Evolutionary conservation across 2,329 filamentous ascomycete species (phyloP).

Genomic region (Aspergillus puulaauensis): DNA sequence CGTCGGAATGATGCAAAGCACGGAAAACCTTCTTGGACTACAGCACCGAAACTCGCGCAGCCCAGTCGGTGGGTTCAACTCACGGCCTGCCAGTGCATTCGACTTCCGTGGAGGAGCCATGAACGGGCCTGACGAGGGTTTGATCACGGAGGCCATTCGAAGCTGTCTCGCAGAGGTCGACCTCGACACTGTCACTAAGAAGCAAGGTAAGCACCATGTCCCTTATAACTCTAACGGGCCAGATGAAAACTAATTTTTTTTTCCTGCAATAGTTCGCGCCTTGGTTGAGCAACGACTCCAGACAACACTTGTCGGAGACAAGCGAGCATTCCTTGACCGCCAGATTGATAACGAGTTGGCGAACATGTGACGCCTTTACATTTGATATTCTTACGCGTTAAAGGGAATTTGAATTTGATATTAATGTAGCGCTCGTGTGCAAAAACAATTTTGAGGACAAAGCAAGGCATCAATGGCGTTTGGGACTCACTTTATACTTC

Average conservation of each 20-base stretch:
- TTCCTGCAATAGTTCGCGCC: constrained; percentile 61
- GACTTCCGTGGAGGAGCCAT: constrained; percentile 56
- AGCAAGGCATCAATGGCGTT: constrained; percentile 14
- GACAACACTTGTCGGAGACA: constrained; percentile 81
- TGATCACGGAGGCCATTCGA: constrained; percentile 82
- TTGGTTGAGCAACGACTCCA: constrained; percentile 92
- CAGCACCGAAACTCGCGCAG: constrained; percentile 44
- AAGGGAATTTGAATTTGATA: neutral
- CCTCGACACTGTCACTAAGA: constrained; percentile 96
- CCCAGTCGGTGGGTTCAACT: constrained; percentile 47
- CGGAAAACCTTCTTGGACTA: constrained; percentile 45
- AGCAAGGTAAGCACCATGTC: constrained; percentile 63
- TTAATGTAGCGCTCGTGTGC: constrained; percentile 2
- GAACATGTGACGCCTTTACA: constrained; percentile 67
- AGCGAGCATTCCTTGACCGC: constrained; percentile 83
- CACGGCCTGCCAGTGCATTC: constrained; percentile 53
- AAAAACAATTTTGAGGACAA: constrained; percentile 1
- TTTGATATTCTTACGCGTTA: neutral
- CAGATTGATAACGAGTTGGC: constrained; percentile 93
- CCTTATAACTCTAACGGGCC: neutral
- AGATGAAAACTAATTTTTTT: neutral
- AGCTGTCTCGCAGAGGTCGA: constrained; percentile 83
- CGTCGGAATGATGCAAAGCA: constrained; percentile 44
- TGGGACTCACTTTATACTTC: constrained; percentile 2
- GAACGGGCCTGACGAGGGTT: constrained; percentile 69